phyloP scores from a whole-genome alignment of 805 yeast species.

The Wickerhamiella parazyma region DNA sequence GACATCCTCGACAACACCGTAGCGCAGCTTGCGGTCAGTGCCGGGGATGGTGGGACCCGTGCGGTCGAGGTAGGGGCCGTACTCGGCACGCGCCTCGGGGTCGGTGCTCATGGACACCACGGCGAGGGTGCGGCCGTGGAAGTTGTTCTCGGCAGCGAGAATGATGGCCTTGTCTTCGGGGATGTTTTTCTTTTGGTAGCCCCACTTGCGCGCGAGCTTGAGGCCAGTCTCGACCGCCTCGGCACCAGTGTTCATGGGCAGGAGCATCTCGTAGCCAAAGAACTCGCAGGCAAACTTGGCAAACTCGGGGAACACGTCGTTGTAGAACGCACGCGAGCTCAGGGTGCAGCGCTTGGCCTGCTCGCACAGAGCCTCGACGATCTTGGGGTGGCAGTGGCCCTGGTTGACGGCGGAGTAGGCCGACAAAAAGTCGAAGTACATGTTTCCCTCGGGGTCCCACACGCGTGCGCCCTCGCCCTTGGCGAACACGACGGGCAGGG shows the following conservation, averaged over 20 bases:
- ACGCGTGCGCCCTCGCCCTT: slow-evolving; percentile 83
- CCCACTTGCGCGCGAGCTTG: slow-evolving; percentile 96
- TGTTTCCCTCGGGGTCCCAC: slow-evolving; percentile 97
- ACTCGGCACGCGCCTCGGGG: slow-evolving; percentile 75
- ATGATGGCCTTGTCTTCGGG: slow-evolving; percentile 75
- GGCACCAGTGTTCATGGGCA: slow-evolving; percentile 98
- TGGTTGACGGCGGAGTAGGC: slow-evolving; percentile 97
- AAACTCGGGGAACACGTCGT: slow-evolving; percentile 72
- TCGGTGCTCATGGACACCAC: slow-evolving; percentile 94
- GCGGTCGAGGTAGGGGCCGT: slow-evolving; percentile 78
- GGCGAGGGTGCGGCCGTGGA: slow-evolving; percentile 94
- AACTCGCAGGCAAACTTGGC: slow-evolving; percentile 81
- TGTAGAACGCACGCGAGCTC: slow-evolving; percentile 85
- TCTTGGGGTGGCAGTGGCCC: slow-evolving; percentile 95
- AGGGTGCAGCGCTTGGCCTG: slow-evolving; percentile 78
- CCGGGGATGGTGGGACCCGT: slow-evolving; percentile 81
- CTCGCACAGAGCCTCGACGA: slow-evolving; percentile 67
- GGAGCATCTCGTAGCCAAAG: slow-evolving; percentile 80
- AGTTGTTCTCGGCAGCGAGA: slow-evolving; percentile 75
- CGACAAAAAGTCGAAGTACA: slow-evolving; percentile 80
- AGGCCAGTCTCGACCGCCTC: slow-evolving; percentile 95
- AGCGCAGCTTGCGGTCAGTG: slow-evolving; percentile 51
- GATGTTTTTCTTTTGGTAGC: slow-evolving; percentile 75
- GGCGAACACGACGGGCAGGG: slow-evolving; percentile 85
- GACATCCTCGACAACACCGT: slow-evolving; percentile 76